These are phyloP conservation scores for Emergomyces orientalis DNA, from an alignment of 2,329 filamentous ascomycete genomes.

Conservation along the genomic window DNA sequence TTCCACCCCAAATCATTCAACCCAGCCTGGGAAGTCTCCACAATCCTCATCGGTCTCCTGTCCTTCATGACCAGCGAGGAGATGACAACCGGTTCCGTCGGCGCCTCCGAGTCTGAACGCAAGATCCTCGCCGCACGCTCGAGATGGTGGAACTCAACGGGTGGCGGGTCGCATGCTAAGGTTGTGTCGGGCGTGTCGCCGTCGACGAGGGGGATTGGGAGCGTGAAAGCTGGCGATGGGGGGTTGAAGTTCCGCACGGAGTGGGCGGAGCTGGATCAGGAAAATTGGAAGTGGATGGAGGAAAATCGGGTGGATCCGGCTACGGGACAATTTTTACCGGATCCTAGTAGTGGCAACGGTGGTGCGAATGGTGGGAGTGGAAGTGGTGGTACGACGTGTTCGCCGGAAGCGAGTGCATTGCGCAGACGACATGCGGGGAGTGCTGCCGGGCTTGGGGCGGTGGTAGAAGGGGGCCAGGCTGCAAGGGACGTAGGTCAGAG, in stretches of 20 bases:
- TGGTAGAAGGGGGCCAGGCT: conserved; percentile 72
- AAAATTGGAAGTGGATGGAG: conserved; percentile 89
- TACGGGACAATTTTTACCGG: conserved; percentile 60
- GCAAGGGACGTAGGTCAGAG: conserved; percentile 67
- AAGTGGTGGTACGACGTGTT: conserved; percentile 40
- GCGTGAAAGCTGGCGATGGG: conserved; percentile 80
- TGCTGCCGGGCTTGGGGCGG: conserved; percentile 45
- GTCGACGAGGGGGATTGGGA: conserved; percentile 60
- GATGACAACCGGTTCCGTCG: conserved; percentile 90
- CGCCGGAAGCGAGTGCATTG: conserved; percentile 52
- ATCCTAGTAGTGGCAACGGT: conserved; percentile 40
- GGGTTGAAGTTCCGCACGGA: conserved; percentile 81
- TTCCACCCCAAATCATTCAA: conserved; percentile 99
- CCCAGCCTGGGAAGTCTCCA: conserved; percentile 95
- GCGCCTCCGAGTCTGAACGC: conserved; percentile 66
- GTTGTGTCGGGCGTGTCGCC: conserved; percentile 43
- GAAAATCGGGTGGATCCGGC: conserved; percentile 67
- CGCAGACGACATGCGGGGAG: conserved; percentile 54
- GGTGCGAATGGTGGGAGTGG: background rate
- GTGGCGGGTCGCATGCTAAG: conserved; percentile 61
- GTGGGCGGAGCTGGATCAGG: conserved; percentile 79
- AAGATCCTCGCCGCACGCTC: conserved; percentile 67
- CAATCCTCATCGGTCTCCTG: conserved; percentile 85
- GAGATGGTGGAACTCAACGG: conserved; percentile 94
- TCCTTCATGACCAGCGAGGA: conserved; percentile 99